Evolutionary conservation across 768 basidiomycete genomes (phyloP), one percentile per base, ranked within the genome.

Genomic region (Sarcomyxa edulis): DNA sequence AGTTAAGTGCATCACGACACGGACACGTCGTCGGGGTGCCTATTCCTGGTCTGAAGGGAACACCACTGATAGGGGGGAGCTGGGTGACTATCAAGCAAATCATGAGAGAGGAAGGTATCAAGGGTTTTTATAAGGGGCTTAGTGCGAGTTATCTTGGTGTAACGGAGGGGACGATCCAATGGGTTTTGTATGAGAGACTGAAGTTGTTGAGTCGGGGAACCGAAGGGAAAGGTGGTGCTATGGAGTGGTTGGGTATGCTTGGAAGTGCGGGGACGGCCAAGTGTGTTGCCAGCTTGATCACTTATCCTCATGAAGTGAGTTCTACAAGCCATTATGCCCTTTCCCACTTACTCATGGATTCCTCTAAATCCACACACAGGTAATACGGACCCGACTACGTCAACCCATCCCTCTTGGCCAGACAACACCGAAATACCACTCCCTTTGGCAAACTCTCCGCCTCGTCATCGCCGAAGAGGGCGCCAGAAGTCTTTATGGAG

Each of bases 231-330:
- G 78, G 84, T 8, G 74, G 77, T 3, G 50, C 68, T 3, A 59
- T 55, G 9, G 83, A 87, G 50, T 95, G 89, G 84, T 44, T 71
- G 1, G 83, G 85, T 2, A 87, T 93, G 78, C 65, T 96, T 3
- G 87, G 80, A 1, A 93, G 92, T 35, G 91, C 93, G 0, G 96
- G 94, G 5, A 78, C 83, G 10, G 92, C 96, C 5, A 99, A 99
- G 62, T 83, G 85, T 50, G 79, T 97, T 10, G 96, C 96, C 0
- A 92, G 84, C 49, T 61, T 97, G 25, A 89, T 98, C 50, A 98
- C 96, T 1, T 99, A 99, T 66, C 96, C 96, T 30, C 96, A 99
- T 50, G 95, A 99, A 74, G 95, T 92, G 38, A 40, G 78, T 62
- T 5, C 37, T 15, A n/a, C 9, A 18, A n/a, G n/a, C n/a, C 18